A percentile compares a stretch with the other conserved stretches of the same genome.
Conservation (phyloP, 2,329 filamentous ascomycete species). For the Claviceps digitariae region DNA sequence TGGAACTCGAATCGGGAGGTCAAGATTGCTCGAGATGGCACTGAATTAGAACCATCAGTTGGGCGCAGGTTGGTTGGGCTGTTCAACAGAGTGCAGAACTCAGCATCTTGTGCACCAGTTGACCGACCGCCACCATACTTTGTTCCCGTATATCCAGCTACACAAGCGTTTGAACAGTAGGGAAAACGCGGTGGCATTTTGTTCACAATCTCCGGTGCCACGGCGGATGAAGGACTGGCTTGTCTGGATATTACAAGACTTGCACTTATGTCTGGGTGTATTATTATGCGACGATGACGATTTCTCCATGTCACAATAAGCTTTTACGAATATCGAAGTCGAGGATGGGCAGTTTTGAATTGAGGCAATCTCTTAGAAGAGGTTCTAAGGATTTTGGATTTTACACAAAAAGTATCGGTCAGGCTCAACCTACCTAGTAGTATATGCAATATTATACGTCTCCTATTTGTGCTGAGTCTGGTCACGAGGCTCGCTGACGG, state of each 20-base stretch:
- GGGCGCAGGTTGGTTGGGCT: constrained; percentile 65
- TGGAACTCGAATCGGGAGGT: constrained; percentile 95
- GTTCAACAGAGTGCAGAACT: constrained; percentile 49
- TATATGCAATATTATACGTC: too few relatives aligned
- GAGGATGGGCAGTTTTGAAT: too few relatives aligned
- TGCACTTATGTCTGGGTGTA: background rate
- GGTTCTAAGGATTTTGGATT: too few relatives aligned
- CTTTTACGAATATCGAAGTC: background rate
- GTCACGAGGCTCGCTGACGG: too few relatives aligned
- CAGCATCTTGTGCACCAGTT: constrained; percentile 17
- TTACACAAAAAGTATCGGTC: too few relatives aligned
- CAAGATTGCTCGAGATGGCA: constrained; percentile 90
- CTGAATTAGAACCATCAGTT: constrained; percentile 74
- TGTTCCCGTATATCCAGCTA: constrained; percentile 24
- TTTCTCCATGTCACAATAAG: background rate
- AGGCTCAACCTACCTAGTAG: too few relatives aligned
- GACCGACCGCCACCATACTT: constrained; percentile 21
- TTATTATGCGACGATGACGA: background rate
- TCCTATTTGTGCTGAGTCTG: too few relatives aligned
- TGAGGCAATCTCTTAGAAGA: too few relatives aligned
- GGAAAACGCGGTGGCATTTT: background rate
- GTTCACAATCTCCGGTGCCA: background rate
- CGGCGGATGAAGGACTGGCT: background rate
- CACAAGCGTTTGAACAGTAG: constrained; percentile 21
- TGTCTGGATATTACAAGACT: background rate